These are phyloP conservation scores for Myxozyma mucilagina DNA, from an alignment of 805 yeast genomes.

Conservation along the genomic window DNA sequence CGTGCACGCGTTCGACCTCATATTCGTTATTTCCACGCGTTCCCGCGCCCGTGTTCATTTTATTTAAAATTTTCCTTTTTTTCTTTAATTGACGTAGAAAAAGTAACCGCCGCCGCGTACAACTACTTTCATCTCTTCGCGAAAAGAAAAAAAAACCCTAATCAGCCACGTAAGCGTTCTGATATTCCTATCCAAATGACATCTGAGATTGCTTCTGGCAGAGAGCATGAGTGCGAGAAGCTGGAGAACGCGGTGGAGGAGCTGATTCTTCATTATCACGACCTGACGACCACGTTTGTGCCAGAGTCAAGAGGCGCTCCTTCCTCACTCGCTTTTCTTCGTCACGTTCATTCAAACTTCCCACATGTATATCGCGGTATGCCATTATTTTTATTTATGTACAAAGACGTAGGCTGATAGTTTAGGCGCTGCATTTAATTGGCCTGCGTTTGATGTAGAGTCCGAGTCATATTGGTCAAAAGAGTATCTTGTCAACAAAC, in stretches of 20 bases:
- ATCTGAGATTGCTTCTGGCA: background rate
- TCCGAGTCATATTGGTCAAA: conserved; percentile 16
- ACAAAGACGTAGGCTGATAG: background rate
- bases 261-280: conserved; percentile 18
- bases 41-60: background rate
- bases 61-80: background rate
- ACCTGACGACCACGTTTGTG: conserved; percentile 26
- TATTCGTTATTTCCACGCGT: background rate
- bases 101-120: no score
- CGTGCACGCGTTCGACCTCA: conserved; percentile 15
- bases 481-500: conserved; percentile 9
- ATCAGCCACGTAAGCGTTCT: background rate
- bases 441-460: conserved; percentile 24
- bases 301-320: conserved; percentile 5
- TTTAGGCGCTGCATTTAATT: conserved; percentile 19
- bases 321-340: conserved; percentile 19
- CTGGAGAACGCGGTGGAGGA: conserved; percentile 6
- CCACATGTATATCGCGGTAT: conserved; percentile 24
- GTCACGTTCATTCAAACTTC: conserved; percentile 23
- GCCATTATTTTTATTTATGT: background rate
- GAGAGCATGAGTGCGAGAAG: background rate
- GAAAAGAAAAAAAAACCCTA: background rate
- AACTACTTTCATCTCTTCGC: background rate
- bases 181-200: background rate
- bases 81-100: background rate